Base-by-base conservation (phyloP, 2,329 filamentous ascomycete genomes). In the Hansfordia pulvinata region DNA sequence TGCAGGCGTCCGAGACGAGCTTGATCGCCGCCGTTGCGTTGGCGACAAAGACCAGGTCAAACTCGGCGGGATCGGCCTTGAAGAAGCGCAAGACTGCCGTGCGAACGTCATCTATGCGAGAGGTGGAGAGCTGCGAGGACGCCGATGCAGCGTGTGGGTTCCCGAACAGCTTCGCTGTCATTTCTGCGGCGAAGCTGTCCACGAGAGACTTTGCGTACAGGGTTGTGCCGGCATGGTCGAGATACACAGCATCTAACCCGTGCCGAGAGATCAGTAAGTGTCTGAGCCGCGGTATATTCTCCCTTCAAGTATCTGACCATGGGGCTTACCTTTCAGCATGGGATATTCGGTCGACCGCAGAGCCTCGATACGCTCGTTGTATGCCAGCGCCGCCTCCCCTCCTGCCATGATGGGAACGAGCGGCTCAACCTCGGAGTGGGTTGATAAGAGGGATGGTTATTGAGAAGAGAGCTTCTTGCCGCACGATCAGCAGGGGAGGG, bases 191-290 rank as follows among this genome's bases (percentile, higher is more conserved):
- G 52, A 93, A 93, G 14, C 58, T 62, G 37, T 88, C 78, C 50
- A 96, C 75, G 14, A 90, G 54, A 17, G 81, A 85, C 49, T 79
- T 88, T 21, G 84, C 62, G 45, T 80, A 83, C 1, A 80, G 60
- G 0, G 86, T 88, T n/a, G 83, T 82, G n/a, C 85, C 88, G 0
- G 85, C 85, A 76, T 96, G 86, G 42, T 96, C 88, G 30, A 96
- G 75, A 49, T 94, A 96, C 24, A 76, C 63, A 8, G 71, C 72
- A 27, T 68, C 82, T 88, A 29, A n/a, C 7, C 16, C 11, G 16
- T 10, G 12, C 4, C 6, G n/a, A n/a, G n/a, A n/a, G n/a, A n/a
- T n/a, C n/a, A n/a, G n/a, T n/a, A n/a, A n/a, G n/a, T n/a, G n/a
- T n/a, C n/a, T n/a, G n/a, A n/a, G n/a, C n/a, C n/a, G n/a, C n/a